phyloP scores from a whole-genome alignment of 352 stramenopile genomes.

The Blastocystis sp. region DNA sequence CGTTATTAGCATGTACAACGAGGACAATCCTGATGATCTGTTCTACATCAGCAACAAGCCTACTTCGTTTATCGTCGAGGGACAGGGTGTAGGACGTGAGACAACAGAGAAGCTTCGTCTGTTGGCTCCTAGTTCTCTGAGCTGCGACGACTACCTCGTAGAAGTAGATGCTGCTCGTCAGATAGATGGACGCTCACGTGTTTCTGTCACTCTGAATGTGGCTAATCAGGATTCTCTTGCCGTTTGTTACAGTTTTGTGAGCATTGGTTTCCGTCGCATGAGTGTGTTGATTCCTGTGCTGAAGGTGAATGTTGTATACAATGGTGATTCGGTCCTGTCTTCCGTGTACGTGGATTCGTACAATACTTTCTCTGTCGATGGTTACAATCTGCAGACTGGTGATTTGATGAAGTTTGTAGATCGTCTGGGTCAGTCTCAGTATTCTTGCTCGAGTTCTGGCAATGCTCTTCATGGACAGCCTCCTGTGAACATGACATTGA shows the following conservation, averaged over 20 bases:
- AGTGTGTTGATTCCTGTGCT: constrained; percentile 38
- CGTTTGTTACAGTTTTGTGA: constrained; percentile 22
- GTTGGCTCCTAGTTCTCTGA: not conserved
- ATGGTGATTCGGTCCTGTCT: not conserved
- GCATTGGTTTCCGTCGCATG: not conserved
- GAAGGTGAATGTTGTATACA: constrained; percentile 26
- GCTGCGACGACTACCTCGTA: not conserved
- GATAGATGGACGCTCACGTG: not conserved
- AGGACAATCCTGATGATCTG: not conserved
- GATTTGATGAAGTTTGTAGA: constrained; percentile 60
- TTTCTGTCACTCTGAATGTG: not conserved
- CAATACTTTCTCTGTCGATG: constrained; percentile 37
- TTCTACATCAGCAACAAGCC: constrained; percentile 27
- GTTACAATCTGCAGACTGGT: constrained; percentile 26
- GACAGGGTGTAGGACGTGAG: constrained; percentile 12
- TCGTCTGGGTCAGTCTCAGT: constrained; percentile 48
- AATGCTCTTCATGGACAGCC: constrained; percentile 38
- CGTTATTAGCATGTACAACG: constrained; percentile 15
- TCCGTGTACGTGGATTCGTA: constrained; percentile 16
- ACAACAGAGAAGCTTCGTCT: constrained; percentile 8
- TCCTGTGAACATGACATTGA: constrained; percentile 34
- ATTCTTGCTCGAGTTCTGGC: constrained; percentile 17
- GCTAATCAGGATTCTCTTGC: not conserved
- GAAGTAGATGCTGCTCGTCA: constrained; percentile 1
- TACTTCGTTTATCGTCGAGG: constrained; percentile 4